Evolutionary conservation across 2,329 filamentous ascomycete genomes (phyloP).

Genomic region (Karstenula rhodostoma): DNA sequence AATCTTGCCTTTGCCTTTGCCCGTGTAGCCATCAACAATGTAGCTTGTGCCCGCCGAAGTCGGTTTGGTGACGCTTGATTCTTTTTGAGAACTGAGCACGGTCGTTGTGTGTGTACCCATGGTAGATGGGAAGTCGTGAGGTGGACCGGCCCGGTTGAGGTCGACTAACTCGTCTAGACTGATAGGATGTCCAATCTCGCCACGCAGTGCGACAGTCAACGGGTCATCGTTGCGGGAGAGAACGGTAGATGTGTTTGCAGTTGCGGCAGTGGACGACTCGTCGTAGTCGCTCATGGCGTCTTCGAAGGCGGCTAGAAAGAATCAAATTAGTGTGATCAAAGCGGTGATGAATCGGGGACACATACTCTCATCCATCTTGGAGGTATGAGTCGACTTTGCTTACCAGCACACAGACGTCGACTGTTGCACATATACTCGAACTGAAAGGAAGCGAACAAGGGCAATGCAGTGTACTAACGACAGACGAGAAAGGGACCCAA

Average conservation of each 20-base stretch:
- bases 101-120: conserved; percentile 19
- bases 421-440: conserved; percentile 28
- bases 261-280: conserved; percentile 20
- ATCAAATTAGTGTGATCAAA: conserved; percentile 13
- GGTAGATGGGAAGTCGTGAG: conserved; percentile 21
- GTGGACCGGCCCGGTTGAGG: conserved; percentile 21
- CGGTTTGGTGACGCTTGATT: conserved; percentile 36
- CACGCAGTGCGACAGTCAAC: conserved; percentile 26
- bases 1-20: conserved; percentile 23
- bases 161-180: conserved; percentile 27
- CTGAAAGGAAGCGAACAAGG: neutral
- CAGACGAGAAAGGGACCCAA: neutral
- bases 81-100: conserved; percentile 28
- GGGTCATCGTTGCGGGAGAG: conserved; percentile 29
- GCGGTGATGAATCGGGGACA: neutral
- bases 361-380: conserved; percentile 33
- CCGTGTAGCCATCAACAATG: conserved; percentile 15
- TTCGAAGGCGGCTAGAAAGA: conserved; percentile 32
- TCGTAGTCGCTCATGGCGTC: conserved; percentile 22
- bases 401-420: conserved; percentile 19
- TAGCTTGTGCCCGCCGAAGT: conserved; percentile 38
- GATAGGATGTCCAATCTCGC: conserved; percentile 13
- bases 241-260: conserved; percentile 21
- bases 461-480: neutral
- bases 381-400: conserved; percentile 22